A percentile compares a stretch with the other conserved stretches of the same genome.
phyloP scores from a whole-genome alignment of 441 rosid genomes.

The Jatropha podagrica region DNA sequence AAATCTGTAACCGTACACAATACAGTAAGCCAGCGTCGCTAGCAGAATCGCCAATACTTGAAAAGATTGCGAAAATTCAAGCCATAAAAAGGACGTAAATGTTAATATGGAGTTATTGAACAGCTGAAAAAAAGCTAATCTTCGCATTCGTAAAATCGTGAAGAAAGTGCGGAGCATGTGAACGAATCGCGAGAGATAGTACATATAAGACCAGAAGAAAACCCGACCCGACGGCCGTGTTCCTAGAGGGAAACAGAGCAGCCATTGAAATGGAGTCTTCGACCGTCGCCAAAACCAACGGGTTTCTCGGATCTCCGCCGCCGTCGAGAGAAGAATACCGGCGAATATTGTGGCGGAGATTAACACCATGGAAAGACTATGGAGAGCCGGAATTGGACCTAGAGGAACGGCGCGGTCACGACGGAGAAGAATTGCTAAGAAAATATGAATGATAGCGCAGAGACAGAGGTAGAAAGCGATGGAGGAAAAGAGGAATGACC shows the following conservation, averaged over 20 bases:
- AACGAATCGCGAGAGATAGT: slow-evolving; percentile 76
- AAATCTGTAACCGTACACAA: slow-evolving; percentile 77
- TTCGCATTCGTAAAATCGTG: slow-evolving; percentile 46
- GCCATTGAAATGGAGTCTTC: slow-evolving; percentile 79
- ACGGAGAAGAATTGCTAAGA: slow-evolving; percentile 40
- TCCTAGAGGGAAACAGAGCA: slow-evolving; percentile 86
- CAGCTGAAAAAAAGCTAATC: slow-evolving; percentile 53
- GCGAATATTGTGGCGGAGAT: slow-evolving; percentile 66
- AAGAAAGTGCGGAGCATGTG: slow-evolving; percentile 70
- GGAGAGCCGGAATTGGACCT: slow-evolving; percentile 70
- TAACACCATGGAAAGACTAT: slow-evolving; percentile 67
- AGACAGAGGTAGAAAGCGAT: slow-evolving; percentile 49
- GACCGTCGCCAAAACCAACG: slow-evolving; percentile 79
- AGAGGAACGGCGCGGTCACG: slow-evolving; percentile 46
- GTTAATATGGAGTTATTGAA: slow-evolving; percentile 55
- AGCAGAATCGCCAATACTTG: slow-evolving; percentile 72
- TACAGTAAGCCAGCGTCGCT: slow-evolving; percentile 60
- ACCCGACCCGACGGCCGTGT: slow-evolving; percentile 91
- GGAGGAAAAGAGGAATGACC: slow-evolving; percentile 74
- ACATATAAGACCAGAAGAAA: slow-evolving; percentile 90
- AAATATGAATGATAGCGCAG: slow-evolving; percentile 43
- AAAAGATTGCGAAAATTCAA: slow-evolving; percentile 83
- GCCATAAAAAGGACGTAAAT: slow-evolving; percentile 73
- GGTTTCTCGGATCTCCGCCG: slow-evolving; percentile 74
- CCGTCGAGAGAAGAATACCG: slow-evolving; percentile 70